These are phyloP conservation scores for Psidium friedrichsthalianum DNA, from an alignment of 345 rosid genomes.

Conservation along the genomic window DNA sequence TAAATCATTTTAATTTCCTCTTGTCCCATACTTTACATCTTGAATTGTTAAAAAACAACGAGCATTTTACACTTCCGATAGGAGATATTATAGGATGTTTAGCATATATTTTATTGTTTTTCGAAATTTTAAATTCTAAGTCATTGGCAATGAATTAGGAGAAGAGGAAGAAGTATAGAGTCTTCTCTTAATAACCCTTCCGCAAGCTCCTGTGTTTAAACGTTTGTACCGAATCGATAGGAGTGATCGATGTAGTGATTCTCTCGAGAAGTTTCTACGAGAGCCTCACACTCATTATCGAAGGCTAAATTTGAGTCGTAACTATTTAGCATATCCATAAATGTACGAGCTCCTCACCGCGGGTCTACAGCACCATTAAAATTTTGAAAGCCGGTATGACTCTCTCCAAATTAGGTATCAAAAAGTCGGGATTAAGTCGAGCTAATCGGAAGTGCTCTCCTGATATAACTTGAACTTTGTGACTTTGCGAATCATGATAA, in stretches of 20 bases:
- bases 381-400: rapidly evolving
- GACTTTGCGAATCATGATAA: neutral
- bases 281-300: neutral
- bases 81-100: neutral
- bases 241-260: too few species aligned
- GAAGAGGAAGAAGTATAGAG: neutral
- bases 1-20: neutral
- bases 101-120: neutral
- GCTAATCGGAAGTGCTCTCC: neutral
- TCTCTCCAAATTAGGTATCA: neutral
- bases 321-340: neutral
- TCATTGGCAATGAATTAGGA: neutral
- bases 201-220: neutral
- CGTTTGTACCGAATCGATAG: neutral
- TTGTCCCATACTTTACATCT: neutral
- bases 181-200: neutral
- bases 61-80: neutral
- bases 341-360: rapidly evolving
- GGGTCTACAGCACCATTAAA: rapidly evolving
- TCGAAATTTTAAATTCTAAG: neutral
- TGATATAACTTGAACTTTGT: neutral
- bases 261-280: too few species aligned
- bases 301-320: neutral
- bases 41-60: neutral
- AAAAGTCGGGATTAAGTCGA: neutral